These are phyloP conservation scores for Penicillium frequentans DNA, from an alignment of 2,329 filamentous ascomycete genomes.

Conservation along the genomic window DNA sequence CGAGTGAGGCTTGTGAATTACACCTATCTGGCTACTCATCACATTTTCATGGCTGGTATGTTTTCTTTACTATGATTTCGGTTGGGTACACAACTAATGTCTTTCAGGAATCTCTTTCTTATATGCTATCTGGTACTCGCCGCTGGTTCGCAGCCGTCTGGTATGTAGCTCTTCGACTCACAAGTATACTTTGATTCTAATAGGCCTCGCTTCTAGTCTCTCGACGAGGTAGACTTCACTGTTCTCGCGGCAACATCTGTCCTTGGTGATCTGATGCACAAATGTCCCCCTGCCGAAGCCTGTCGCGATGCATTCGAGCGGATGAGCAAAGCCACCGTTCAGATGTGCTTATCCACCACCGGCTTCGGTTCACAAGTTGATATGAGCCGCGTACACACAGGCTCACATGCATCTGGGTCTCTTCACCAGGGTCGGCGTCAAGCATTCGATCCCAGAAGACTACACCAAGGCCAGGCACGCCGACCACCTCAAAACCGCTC, in stretches of 20 bases:
- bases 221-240: conserved; percentile 98
- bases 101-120: conserved; percentile 75
- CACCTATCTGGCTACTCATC: conserved; percentile 91
- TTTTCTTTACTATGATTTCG: conserved; percentile 1
- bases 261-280: conserved; percentile 85
- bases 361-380: conserved; percentile 64
- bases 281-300: conserved; percentile 91
- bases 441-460: conserved; percentile 22
- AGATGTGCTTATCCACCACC: conserved; percentile 87
- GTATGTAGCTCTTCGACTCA: conserved; percentile 54
- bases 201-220: conserved; percentile 51
- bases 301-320: conserved; percentile 93
- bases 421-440: conserved; percentile 20
- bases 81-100: conserved; percentile 9
- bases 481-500: conserved; percentile 36
- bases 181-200: background rate
- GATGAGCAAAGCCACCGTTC: conserved; percentile 91
- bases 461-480: conserved; percentile 28
- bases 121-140: conserved; percentile 96
- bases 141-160: conserved; percentile 79
- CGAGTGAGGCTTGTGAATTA: conserved; percentile 89
- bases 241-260: conserved; percentile 91
- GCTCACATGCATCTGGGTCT: conserved; percentile 12
- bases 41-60: conserved; percentile 92
- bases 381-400: conserved; percentile 23